Base-by-base conservation (phyloP, 208 protist genomes). In the Wallacemonas sp. region DNA sequence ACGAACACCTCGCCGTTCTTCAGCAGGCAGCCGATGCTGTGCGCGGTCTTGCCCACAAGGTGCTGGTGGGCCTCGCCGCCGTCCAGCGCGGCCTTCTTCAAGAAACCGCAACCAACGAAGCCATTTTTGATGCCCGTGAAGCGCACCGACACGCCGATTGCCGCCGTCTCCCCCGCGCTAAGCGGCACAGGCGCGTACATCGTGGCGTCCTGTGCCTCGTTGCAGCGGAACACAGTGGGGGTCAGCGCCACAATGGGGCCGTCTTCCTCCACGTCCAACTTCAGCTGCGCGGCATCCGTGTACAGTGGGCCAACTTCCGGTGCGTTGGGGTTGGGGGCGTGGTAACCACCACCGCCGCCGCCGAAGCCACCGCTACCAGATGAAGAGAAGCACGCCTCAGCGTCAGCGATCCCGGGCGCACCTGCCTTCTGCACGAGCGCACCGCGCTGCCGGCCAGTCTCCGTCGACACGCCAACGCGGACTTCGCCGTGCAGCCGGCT, bases 1-100 rank as follows among this genome's bases (percentile, higher is more conserved):
- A 50, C 45, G 20, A 50, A 25, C 45, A 50, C 45, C 45, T 50
- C 45, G 7, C 45, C 45, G 45, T 50, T 23, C 45, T 50, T 50
- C 20, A 50, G 45, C 45, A 50, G 45, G 45, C 45, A 50, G 20
- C 45, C 45, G n/a, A 50, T 50, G 45, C 45, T 50, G 45, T 50
- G 45, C 20, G 11, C 20, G 45, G 45, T 50, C 20, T 50, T 50
- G 45, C 45, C 45, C 18, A 50, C 18, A 50, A 50, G 11, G 20
- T 23, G 20, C 45, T 50, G 16, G 18, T 50, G 45, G 5, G 45
- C 45, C 10, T 50, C 20, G 20, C 45, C 45, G 20, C 10, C 20
- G 45, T 50, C 45, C 16, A 50, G 8, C 5, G 45, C 45, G 10
- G 5, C 45, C 45, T 50, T 50, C 45, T 50, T 50, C 10, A 50